phyloP scores from a whole-genome alignment of 192 early-diverging fungal species.

The Mortierella alpina region DNA sequence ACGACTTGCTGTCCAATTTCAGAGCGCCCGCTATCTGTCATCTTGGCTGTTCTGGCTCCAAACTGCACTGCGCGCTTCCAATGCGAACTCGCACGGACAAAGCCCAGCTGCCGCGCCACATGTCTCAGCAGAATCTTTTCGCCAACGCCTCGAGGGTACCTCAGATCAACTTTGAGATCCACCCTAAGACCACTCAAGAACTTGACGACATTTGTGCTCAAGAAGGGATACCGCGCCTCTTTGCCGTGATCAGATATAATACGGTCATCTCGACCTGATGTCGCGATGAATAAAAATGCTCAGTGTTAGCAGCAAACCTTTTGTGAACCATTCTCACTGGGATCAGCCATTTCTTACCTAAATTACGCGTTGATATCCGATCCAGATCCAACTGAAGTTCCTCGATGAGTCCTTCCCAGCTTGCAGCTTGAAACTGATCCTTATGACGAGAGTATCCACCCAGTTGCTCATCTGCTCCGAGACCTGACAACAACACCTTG shows the following conservation, averaged over 20 bases:
- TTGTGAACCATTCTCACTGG: not conserved
- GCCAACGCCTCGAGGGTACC: constrained; percentile 83
- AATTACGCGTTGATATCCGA: constrained; percentile 87
- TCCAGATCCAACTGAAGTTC: constrained; percentile 88
- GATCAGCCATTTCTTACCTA: constrained; percentile 55
- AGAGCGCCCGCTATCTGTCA: constrained; percentile 65
- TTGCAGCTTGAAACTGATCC: constrained; percentile 69
- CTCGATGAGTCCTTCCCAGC: constrained; percentile 74
- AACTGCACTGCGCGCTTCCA: constrained; percentile 98
- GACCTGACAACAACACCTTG: constrained; percentile 84
- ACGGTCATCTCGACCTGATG: constrained; percentile 87
- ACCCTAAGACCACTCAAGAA: constrained; percentile 77
- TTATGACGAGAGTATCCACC: constrained; percentile 92
- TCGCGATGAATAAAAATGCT: not conserved
- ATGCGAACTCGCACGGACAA: constrained; percentile 70
- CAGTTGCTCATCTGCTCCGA: constrained; percentile 96
- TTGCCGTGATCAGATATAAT: constrained; percentile 88
- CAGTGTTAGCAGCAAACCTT: not conserved
- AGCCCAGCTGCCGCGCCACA: constrained; percentile 76
- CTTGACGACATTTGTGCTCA: constrained; percentile 76
- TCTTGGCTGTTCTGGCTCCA: constrained; percentile 96
- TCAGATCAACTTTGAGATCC: constrained; percentile 84
- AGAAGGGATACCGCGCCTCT: constrained; percentile 90
- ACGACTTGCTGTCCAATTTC: constrained; percentile 50
- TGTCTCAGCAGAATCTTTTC: constrained; percentile 91